Evolutionary conservation across 352 stramenopile genomes (phyloP).

Genomic region (Phytophthora syringae): DNA sequence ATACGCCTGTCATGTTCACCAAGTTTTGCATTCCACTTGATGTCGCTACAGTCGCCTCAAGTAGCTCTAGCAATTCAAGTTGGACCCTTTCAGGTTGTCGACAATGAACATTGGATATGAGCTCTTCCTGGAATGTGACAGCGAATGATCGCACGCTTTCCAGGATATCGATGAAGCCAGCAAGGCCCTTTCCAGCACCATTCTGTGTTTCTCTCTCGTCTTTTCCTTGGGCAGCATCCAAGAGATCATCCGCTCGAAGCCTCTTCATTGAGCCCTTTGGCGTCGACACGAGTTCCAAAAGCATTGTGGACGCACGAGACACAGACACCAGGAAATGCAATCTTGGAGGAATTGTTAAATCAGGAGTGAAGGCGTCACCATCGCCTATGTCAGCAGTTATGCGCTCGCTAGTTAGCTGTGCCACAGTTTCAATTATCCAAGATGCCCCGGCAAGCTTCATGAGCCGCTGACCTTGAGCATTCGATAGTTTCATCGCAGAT

Average conservation of each 20-base stretch:
- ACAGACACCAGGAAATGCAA: conserved; percentile 30
- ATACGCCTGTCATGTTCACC: background rate
- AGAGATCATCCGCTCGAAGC: conserved; percentile 34
- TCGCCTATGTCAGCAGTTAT: background rate
- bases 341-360: conserved; percentile 13
- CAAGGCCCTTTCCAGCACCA: conserved; percentile 11
- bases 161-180: conserved; percentile 29
- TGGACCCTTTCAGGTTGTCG: conserved; percentile 3
- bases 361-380: conserved; percentile 4
- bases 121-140: conserved; percentile 39
- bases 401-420: conserved; percentile 7
- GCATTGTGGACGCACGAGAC: conserved; percentile 25
- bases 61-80: conserved; percentile 10
- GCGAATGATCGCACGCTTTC: conserved; percentile 35
- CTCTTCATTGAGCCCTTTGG: conserved; percentile 65
- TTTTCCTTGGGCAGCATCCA: conserved; percentile 9
- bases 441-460: conserved; percentile 55
- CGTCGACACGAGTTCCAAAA: conserved; percentile 55
- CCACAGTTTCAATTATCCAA: conserved; percentile 49
- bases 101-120: conserved; percentile 38
- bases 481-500: conserved; percentile 59
- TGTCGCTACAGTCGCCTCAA: conserved; percentile 16
- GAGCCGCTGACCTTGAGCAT: conserved; percentile 59
- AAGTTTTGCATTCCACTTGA: conserved; percentile 10
- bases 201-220: conserved; percentile 9